phyloP scores from a whole-genome alignment of 352 stramenopile species.

The Phytophthora syringae region DNA sequence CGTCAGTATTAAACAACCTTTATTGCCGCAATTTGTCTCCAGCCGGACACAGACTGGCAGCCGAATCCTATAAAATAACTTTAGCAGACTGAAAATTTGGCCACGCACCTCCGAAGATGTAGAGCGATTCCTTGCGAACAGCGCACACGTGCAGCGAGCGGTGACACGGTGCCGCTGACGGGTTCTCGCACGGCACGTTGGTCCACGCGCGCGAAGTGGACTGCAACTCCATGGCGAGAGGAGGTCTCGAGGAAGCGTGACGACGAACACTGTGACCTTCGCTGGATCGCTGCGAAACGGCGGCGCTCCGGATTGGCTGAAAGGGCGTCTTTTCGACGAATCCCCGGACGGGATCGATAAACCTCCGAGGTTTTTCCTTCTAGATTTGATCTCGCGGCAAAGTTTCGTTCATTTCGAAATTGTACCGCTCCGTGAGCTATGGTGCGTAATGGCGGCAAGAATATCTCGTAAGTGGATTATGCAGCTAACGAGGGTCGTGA shows the following conservation, averaged over 20 bases:
- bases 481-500: conserved; percentile 12
- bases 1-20: neutral
- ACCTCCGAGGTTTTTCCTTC: conserved; percentile 11
- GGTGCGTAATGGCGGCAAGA: conserved; percentile 5
- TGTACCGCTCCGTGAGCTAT: conserved; percentile 12
- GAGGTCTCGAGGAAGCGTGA: neutral
- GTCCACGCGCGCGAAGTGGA: conserved; percentile 72
- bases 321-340: neutral
- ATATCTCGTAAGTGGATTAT: neutral
- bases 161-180: conserved; percentile 86
- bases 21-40: neutral
- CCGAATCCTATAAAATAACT: neutral
- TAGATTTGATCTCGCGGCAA: neutral
- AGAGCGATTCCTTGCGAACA: conserved; percentile 92
- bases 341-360: neutral
- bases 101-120: conserved; percentile 88
- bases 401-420: conserved; percentile 22
- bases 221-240: conserved; percentile 33
- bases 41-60: neutral
- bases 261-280: conserved; percentile 15
- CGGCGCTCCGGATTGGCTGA: neutral
- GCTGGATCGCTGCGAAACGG: conserved; percentile 18
- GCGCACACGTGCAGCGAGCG: conserved; percentile 94
- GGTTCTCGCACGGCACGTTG: conserved; percentile 82
- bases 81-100: neutral